phyloP scores from a whole-genome alignment of 306 rosid species.

The Malus asiatica region DNA sequence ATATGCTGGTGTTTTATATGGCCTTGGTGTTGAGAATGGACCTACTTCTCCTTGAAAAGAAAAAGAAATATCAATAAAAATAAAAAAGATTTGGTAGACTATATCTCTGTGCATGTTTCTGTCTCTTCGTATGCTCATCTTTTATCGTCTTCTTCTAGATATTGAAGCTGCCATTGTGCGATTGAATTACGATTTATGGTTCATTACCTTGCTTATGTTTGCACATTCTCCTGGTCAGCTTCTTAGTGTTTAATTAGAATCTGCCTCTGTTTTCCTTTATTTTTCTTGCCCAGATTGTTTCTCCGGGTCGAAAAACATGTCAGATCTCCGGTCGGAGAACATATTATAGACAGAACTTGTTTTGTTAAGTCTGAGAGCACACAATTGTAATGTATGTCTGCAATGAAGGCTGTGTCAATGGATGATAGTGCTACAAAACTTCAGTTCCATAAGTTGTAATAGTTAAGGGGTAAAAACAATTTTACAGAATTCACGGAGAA shows the following conservation, averaged over 20 bases:
- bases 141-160: background rate
- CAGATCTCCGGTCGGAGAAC: background rate
- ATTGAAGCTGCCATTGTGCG: background rate
- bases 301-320: background rate
- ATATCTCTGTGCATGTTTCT: background rate
- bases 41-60: background rate
- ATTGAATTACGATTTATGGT: background rate
- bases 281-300: background rate
- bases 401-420: background rate
- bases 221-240: background rate
- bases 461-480: no score
- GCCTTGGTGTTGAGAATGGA: conserved; percentile 22
- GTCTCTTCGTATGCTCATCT: background rate
- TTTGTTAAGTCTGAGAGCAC: background rate
- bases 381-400: background rate
- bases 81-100: background rate
- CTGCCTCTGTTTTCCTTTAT: background rate
- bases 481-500: no score
- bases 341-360: background rate
- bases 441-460: no score
- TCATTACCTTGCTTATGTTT: background rate
- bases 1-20: conserved; percentile 26
- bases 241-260: background rate
- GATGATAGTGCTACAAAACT: background rate
- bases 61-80: background rate